phyloP scores from a whole-genome alignment of 202 grass and related monocot species.

The Dendrocalamus latiflorus region DNA sequence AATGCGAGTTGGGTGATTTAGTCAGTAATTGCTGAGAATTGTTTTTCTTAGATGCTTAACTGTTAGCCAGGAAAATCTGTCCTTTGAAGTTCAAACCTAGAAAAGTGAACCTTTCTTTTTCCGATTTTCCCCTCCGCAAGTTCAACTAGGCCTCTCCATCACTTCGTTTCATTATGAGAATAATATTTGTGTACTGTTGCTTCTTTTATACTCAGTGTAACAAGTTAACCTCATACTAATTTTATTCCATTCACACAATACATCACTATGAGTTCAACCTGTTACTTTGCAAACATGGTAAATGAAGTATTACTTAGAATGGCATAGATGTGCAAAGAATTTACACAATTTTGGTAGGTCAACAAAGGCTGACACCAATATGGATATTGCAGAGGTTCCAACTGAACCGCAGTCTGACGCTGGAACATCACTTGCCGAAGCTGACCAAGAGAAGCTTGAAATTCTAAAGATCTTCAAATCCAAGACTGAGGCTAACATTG shows the following conservation, averaged over 20 bases:
- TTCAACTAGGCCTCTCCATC: neutral
- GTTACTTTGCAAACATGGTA: neutral
- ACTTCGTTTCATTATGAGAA: neutral
- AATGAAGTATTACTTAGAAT: neutral
- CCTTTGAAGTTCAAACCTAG: neutral
- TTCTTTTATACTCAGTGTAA: neutral
- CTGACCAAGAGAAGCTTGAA: neutral
- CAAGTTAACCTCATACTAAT: neutral
- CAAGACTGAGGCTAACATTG: slow-evolving; percentile 22
- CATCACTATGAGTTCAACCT: neutral
- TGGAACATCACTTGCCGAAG: neutral
- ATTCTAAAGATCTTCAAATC: slow-evolving; percentile 33
- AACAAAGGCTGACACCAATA: neutral
- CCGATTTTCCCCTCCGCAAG: neutral
- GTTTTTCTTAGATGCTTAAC: neutral
- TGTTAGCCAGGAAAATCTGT: neutral
- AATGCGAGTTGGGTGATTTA: neutral
- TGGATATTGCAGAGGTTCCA: slow-evolving; percentile 25
- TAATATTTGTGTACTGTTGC: neutral
- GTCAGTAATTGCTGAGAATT: neutral
- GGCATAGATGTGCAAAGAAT: neutral
- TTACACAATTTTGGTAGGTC: neutral
- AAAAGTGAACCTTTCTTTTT: neutral
- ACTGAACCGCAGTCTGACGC: neutral
- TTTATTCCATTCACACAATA: neutral